Percentiles rank a stretch among this genome's conserved stretches.
Conservation (phyloP, 139 green algal species). For the Prasinococcaceae sp. region DNA sequence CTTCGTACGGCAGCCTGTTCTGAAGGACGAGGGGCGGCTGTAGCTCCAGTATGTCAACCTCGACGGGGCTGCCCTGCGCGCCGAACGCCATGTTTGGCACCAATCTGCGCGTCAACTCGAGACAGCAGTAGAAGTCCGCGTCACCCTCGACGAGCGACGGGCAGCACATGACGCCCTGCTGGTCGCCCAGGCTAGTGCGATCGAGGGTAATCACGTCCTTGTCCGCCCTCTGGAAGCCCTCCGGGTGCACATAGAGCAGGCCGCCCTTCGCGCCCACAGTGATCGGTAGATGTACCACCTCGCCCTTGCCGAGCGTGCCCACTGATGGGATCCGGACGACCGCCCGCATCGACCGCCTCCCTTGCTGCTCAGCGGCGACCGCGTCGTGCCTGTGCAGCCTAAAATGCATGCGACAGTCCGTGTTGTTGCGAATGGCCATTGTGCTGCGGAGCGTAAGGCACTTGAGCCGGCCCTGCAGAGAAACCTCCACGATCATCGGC, state of each 20-base stretch:
- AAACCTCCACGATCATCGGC: conserved; percentile 63
- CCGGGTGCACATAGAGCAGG: conserved; percentile 27
- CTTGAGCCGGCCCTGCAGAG: conserved; percentile 55
- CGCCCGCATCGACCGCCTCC: not conserved
- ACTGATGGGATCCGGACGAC: too few species aligned
- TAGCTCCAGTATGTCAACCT: conserved; percentile 26
- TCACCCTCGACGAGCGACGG: not conserved
- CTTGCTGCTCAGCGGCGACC: not conserved
- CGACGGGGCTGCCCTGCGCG: too few species aligned
- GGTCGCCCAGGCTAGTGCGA: conserved; percentile 15
- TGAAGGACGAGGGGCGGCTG: conserved; percentile 28
- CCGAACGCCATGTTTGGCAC: too few species aligned
- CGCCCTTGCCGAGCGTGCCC: conserved; percentile 11
- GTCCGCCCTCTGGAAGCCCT: conserved; percentile 25
- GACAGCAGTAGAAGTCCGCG: conserved; percentile 29
- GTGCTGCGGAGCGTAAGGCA: conserved; percentile 56
- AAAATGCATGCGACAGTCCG: conserved; percentile 32
- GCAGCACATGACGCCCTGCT: conserved; percentile 36
- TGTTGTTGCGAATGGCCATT: conserved; percentile 57
- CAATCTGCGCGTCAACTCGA: conserved; percentile 24
- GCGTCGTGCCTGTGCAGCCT: conserved; percentile 42
- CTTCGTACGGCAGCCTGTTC: conserved; percentile 30
- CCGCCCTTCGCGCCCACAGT: not conserved
- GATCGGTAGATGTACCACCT: conserved; percentile 24
- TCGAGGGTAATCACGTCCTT: conserved; percentile 31